phyloP scores from a whole-genome alignment of 1,284 basidiomycete species.

The Baeospora myosura region DNA sequence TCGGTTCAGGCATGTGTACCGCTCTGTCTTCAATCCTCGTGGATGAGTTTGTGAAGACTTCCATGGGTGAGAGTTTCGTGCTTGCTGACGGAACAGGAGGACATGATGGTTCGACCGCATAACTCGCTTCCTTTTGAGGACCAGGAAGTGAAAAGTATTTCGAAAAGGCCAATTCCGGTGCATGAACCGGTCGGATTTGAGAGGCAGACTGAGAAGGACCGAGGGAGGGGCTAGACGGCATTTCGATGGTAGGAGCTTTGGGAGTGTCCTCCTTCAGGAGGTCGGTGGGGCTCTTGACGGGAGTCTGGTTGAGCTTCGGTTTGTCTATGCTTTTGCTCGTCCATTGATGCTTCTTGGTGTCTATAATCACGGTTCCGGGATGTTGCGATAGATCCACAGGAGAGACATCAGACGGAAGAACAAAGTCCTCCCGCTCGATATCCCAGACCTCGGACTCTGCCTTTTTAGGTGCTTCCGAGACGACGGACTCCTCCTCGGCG shows the following conservation, averaged over 20 bases:
- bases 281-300: not conserved
- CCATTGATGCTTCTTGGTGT: slow-evolving; percentile 6
- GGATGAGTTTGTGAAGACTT: too few species aligned
- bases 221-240: slow-evolving; percentile 29
- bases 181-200: slow-evolving; percentile 21
- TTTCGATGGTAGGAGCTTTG: too few species aligned
- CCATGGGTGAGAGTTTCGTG: too few species aligned
- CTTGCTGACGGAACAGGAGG: too few species aligned
- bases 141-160: too few species aligned
- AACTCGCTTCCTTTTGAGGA: too few species aligned
- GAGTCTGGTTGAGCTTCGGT: slow-evolving; percentile 15
- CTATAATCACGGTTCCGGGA: slow-evolving; percentile 9
- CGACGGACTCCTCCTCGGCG: not conserved
- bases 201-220: slow-evolving; percentile 50
- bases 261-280: too few species aligned
- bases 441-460: slow-evolving; percentile 56
- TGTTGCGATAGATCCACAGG: slow-evolving; percentile 10
- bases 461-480: slow-evolving; percentile 4
- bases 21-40: too few species aligned
- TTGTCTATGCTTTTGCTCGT: not conserved
- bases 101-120: too few species aligned
- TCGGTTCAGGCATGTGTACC: too few species aligned
- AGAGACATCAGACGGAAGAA: slow-evolving; percentile 15
- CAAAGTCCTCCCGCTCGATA: slow-evolving; percentile 43
- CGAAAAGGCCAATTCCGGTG: too few species aligned